A percentile compares a stretch with the other conserved stretches of the same genome.
These are phyloP conservation scores for Xerophyta viscosa DNA, from an alignment of 106 monocot genomes.

Conservation along the genomic window DNA sequence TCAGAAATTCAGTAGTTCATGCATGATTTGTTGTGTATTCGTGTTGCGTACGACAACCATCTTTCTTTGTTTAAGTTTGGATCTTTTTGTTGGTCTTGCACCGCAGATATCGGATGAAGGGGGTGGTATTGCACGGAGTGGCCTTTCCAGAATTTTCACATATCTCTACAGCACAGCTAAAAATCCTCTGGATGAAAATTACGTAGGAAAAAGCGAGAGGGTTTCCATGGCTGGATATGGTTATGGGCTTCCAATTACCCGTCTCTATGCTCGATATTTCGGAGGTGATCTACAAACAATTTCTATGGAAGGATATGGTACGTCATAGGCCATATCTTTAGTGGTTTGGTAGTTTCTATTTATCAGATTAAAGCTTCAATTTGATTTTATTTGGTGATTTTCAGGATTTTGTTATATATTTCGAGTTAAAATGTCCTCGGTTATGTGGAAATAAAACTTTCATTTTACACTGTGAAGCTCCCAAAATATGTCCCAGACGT, in stretches of 20 bases:
- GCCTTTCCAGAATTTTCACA: slow-evolving; percentile 87
- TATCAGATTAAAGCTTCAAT: no score
- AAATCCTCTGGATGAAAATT: slow-evolving; percentile 56
- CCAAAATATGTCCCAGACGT: no score
- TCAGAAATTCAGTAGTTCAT: no score
- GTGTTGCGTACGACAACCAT: no score
- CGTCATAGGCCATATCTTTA: no score
- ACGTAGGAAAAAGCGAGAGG: slow-evolving; percentile 24
- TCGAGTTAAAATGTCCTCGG: no score
- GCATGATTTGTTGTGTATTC: no score
- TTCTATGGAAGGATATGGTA: slow-evolving; percentile 99
- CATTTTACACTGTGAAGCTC: no score
- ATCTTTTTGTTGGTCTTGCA: neutral
- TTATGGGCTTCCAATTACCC: slow-evolving; percentile 91
- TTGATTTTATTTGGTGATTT: no score
- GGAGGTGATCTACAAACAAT: slow-evolving; percentile 96
- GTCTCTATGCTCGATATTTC: slow-evolving; percentile 98
- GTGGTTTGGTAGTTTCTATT: no score
- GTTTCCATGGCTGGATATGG: slow-evolving; percentile 97
- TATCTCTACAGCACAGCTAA: slow-evolving; percentile 95
- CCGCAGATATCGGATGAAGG: slow-evolving; percentile 95
- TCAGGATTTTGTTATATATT: no score
- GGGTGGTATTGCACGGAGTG: slow-evolving; percentile 95
- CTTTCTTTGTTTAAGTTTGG: neutral
- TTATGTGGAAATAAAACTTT: no score